phyloP scores from a whole-genome alignment of 2,329 filamentous ascomycete genomes.

The Metarhizium anisopliae region DNA sequence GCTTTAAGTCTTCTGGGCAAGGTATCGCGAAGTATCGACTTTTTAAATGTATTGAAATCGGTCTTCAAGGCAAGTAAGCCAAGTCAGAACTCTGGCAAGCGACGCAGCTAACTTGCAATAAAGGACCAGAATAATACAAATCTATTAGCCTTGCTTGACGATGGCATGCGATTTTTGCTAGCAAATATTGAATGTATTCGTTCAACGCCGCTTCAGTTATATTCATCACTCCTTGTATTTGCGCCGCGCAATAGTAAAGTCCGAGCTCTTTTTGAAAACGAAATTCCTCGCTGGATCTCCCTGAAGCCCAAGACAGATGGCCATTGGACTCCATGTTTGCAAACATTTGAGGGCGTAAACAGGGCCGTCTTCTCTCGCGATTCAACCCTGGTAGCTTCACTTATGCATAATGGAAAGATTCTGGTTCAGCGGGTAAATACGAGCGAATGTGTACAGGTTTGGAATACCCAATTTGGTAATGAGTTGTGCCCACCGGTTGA shows the following conservation, averaged over 20 bases:
- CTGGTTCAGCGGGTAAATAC: too few species aligned
- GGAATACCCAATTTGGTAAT: too few species aligned
- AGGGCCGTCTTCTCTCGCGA: too few species aligned
- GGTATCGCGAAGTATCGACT: neutral
- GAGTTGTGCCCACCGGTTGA: too few species aligned
- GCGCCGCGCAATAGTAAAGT: neutral
- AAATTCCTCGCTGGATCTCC: neutral
- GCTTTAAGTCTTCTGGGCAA: constrained; percentile 23
- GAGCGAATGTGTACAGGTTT: too few species aligned
- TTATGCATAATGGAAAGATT: too few species aligned
- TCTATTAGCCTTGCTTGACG: neutral
- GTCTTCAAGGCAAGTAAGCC: neutral
- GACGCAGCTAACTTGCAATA: neutral
- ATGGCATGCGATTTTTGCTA: neutral
- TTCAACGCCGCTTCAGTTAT: neutral
- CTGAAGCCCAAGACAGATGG: neutral
- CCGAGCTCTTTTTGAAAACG: neutral
- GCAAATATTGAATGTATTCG: neutral
- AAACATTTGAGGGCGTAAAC: neutral
- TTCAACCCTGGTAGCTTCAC: too few species aligned
- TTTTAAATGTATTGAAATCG: neutral
- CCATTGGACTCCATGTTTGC: neutral
- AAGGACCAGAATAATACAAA: neutral
- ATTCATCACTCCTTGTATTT: neutral
- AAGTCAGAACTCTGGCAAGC: neutral